These are phyloP conservation scores for Nymphaea thermarum DNA, from an alignment of 164 flowering plant genomes.

Conservation along the genomic window DNA sequence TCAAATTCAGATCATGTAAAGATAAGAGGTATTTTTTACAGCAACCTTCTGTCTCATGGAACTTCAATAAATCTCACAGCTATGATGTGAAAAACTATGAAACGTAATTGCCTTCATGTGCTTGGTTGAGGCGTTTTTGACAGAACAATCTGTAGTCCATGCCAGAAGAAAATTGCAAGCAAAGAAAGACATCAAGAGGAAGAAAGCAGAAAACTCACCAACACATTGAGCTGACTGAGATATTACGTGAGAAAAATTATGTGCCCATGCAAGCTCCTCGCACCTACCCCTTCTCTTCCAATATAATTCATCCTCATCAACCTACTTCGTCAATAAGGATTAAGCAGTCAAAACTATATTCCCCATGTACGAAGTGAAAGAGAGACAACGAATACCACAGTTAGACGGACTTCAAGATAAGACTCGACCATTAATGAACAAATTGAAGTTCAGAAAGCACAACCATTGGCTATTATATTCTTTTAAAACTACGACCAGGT, in stretches of 20 bases:
- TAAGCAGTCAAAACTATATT: not conserved
- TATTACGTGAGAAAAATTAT: not conserved
- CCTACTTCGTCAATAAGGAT: not conserved
- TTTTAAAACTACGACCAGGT: not conserved
- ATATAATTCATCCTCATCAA: not conserved
- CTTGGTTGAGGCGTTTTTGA: too few species aligned
- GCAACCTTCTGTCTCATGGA: too few species aligned
- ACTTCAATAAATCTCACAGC: too few species aligned
- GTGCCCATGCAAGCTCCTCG: not conserved
- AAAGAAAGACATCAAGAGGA: not conserved
- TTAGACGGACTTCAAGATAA: not conserved
- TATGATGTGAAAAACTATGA: too few species aligned
- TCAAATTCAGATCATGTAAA: too few species aligned
- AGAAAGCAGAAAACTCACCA: not conserved
- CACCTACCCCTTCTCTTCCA: not conserved
- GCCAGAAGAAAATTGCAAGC: not conserved
- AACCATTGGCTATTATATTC: not conserved
- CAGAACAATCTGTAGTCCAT: too few species aligned
- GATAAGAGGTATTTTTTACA: too few species aligned
- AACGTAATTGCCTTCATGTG: too few species aligned
- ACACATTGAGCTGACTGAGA: not conserved
- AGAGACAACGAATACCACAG: not conserved
- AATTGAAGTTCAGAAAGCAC: not conserved
- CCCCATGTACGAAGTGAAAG: not conserved
- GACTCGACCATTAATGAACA: not conserved